phyloP scores from a whole-genome alignment of 179 eudicot genomes.

The Sideroxylon spinosum region DNA sequence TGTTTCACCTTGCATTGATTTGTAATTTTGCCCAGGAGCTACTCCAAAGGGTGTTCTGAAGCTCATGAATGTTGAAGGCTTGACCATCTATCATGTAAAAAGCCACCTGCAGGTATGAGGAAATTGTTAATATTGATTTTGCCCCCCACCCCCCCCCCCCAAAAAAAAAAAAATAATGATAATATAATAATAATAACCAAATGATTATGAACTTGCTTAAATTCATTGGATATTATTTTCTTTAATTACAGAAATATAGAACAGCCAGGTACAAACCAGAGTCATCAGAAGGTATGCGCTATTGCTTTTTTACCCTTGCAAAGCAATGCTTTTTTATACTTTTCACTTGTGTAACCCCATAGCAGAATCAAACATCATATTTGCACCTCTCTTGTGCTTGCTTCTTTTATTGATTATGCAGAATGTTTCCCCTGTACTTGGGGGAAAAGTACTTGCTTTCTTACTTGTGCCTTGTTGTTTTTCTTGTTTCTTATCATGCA shows the following conservation, averaged over 20 bases:
- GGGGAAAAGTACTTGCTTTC: background rate
- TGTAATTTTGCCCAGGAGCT: conserved; percentile 48
- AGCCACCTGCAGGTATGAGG: conserved; percentile 74
- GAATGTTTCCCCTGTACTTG: background rate
- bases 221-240: conserved; percentile 11
- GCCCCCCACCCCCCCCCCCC: background rate
- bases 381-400: background rate
- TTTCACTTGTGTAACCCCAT: background rate
- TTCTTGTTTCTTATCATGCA: conserved; percentile 6
- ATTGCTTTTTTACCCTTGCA: background rate
- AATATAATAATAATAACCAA: background rate
- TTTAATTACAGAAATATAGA: conserved; percentile 68
- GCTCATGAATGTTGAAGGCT: conserved; percentile 72
- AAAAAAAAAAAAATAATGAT: too few relatives aligned
- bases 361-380: background rate
- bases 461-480: conserved; percentile 2
- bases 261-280: conserved; percentile 82
- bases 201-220: background rate
- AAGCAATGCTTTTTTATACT: background rate
- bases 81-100: conserved; percentile 81
- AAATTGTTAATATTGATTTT: background rate
- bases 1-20: conserved; percentile 9
- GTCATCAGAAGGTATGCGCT: conserved; percentile 33
- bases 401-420: background rate
- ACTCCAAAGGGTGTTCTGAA: conserved; percentile 82